These are phyloP conservation scores for Ustilago shanxiensis DNA, from an alignment of 1,284 basidiomycete species.

Conservation along the genomic window DNA sequence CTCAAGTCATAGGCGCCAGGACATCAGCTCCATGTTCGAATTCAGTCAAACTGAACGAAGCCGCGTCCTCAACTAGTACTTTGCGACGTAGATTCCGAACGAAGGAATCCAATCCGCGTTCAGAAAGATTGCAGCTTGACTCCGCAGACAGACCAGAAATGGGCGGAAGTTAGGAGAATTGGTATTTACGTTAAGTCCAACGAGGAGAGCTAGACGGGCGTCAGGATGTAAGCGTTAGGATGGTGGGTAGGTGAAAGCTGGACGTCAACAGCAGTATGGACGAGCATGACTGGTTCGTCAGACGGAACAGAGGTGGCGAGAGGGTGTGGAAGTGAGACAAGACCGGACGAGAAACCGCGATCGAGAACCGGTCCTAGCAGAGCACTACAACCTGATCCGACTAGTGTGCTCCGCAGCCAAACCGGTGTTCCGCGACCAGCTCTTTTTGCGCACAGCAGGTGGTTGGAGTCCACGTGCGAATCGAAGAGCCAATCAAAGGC, in stretches of 20 bases:
- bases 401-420: neutral
- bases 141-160: neutral
- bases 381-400: neutral
- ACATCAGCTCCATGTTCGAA: neutral
- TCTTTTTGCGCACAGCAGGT: neutral
- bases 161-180: conserved; percentile 4
- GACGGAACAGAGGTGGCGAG: conserved; percentile 6
- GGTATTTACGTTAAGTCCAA: conserved; percentile 29
- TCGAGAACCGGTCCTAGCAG: neutral
- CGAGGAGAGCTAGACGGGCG: conserved; percentile 17
- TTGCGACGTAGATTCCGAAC: too few relatives aligned
- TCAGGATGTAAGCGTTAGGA: conserved; percentile 8
- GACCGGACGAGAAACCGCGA: neutral
- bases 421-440: neutral
- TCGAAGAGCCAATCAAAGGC: neutral
- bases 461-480: neutral
- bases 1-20: neutral
- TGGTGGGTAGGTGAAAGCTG: neutral
- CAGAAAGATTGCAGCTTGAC: neutral
- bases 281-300: conserved; percentile 22
- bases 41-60: too few relatives aligned
- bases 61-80: too few relatives aligned
- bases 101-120: too few relatives aligned
- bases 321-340: conserved; percentile 6
- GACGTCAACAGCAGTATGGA: conserved; percentile 23